Evolutionary conservation across 257 asterid species (phyloP).

Genomic region (Solanum bulbocastanum): DNA sequence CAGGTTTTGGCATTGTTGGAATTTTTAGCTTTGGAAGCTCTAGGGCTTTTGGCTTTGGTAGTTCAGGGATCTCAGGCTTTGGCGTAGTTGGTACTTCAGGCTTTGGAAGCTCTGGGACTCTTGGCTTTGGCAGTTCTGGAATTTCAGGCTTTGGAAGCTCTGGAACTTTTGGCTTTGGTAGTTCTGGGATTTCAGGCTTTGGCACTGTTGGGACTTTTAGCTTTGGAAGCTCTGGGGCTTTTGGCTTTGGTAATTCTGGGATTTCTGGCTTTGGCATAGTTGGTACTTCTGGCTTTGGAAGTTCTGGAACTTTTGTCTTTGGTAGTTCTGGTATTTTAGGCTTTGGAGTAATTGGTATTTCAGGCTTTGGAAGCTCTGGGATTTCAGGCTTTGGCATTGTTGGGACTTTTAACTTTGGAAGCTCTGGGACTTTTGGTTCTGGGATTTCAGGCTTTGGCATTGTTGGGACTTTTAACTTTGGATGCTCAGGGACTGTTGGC

Average conservation of each 20-base stretch:
- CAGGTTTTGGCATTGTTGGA: not conserved
- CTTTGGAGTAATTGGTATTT: not conserved
- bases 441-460: not conserved
- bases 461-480: not conserved
- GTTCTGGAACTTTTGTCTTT: too few species aligned
- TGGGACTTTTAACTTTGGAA: not conserved
- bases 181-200: not conserved
- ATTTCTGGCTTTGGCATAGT: not conserved
- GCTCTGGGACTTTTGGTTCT: not conserved
- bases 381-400: not conserved
- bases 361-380: not conserved
- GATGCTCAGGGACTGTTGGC: not conserved
- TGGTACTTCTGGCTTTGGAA: not conserved
- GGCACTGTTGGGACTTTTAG: not conserved
- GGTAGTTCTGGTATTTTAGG: not conserved
- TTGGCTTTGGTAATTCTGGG: slow-evolving; percentile 11
- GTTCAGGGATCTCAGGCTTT: not conserved
- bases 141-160: not conserved
- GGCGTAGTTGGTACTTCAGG: not conserved
- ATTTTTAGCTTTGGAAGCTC: not conserved
- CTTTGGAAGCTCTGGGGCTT: not conserved
- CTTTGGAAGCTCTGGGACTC: not conserved
- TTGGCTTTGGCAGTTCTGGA: not conserved
- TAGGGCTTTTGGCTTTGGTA: not conserved
- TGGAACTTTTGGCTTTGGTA: not conserved